phyloP scores from a whole-genome alignment of 257 asterid species.

The Voacanga thouarsii region DNA sequence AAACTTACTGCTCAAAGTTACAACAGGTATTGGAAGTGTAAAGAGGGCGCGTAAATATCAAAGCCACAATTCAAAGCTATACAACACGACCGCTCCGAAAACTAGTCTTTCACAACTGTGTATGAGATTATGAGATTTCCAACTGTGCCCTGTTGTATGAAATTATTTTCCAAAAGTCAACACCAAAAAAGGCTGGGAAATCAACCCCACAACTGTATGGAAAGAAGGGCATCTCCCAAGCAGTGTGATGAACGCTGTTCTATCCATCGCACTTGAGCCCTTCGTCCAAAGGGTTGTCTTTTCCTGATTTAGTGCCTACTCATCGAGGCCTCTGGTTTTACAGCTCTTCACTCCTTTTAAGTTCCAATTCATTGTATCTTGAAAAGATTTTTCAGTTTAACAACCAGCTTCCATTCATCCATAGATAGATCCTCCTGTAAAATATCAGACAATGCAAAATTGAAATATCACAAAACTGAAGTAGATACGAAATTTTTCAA shows the following conservation, averaged over 20 bases:
- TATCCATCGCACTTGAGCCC: background rate
- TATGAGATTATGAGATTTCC: background rate
- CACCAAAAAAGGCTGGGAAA: background rate
- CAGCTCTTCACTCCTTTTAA: background rate
- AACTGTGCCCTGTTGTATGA: background rate
- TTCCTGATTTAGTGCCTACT: background rate
- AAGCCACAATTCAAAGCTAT: background rate
- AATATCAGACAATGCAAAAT: background rate
- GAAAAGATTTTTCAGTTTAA: constrained; percentile 70
- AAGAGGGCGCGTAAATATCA: background rate
- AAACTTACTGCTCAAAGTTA: background rate
- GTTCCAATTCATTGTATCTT: constrained; percentile 51
- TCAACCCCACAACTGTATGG: background rate
- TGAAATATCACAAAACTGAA: background rate
- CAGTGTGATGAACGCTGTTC: background rate
- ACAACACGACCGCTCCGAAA: background rate
- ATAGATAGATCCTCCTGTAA: constrained; percentile 66
- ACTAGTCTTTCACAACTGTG: background rate
- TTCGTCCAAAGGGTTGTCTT: background rate
- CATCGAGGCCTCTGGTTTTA: background rate
- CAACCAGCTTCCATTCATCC: constrained; percentile 73
- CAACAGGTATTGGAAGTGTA: background rate
- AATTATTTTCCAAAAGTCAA: background rate
- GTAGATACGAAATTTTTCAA: background rate
- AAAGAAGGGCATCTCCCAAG: background rate